Evolutionary conservation across 2,329 filamentous ascomycete species (phyloP).

Genomic region (Neonectria coccinea): DNA sequence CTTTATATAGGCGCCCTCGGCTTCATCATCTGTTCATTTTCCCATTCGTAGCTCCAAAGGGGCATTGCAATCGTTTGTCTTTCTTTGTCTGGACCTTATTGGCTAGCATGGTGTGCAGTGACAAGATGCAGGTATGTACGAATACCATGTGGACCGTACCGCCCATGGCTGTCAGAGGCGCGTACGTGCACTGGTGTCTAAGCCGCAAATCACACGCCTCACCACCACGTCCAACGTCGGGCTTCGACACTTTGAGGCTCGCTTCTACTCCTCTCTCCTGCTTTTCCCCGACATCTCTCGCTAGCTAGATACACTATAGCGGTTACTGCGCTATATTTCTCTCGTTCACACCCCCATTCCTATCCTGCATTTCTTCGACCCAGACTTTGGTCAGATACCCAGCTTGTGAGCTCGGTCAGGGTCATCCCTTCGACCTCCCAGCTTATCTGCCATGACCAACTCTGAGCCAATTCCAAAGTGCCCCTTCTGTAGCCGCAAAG

Average conservation of each 20-base stretch:
- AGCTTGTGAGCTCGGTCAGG: background rate
- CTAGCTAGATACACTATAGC: background rate
- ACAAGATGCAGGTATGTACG: constrained; percentile 22
- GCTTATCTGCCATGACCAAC: constrained; percentile 10
- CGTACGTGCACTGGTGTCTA: constrained; percentile 20
- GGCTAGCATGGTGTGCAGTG: background rate
- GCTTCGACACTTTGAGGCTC: background rate
- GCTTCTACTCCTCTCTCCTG: background rate
- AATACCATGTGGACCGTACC: background rate
- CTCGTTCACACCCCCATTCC: background rate
- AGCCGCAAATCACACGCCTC: constrained; percentile 21
- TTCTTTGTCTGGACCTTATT: background rate
- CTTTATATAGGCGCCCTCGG: background rate
- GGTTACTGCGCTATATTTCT: background rate
- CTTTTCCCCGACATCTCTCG: background rate
- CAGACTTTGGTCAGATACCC: background rate
- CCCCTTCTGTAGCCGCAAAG: constrained; percentile 53
- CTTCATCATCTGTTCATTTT: background rate
- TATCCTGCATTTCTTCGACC: background rate
- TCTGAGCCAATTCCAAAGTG: constrained; percentile 28
- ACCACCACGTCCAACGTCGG: constrained; percentile 8
- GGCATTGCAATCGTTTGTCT: background rate
- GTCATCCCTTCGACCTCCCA: background rate
- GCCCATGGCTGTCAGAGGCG: background rate
- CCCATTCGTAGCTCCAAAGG: background rate